A percentile compares a stretch with the other conserved stretches of the same genome.
Evolutionary conservation across 176 grass and related monocot genomes (phyloP).

Genomic region (Raddia distichophylla): DNA sequence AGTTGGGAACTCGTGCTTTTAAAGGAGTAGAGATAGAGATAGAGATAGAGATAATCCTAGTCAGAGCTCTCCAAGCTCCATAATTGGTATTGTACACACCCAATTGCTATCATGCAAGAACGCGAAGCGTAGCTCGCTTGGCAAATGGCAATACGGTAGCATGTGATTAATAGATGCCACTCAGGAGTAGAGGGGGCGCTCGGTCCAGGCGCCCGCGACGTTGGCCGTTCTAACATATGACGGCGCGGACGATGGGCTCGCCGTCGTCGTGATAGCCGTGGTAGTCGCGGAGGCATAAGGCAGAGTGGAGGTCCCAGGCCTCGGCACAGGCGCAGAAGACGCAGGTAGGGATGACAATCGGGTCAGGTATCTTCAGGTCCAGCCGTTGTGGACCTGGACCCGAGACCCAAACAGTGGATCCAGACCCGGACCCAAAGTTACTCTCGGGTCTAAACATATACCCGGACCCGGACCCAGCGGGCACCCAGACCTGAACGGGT

Average conservation of each 20-base stretch:
- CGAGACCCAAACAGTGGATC: too few relatives aligned
- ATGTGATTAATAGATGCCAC: too few relatives aligned
- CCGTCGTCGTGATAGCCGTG: conserved; percentile 95
- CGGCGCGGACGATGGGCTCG: conserved; percentile 87
- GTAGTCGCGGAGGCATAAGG: conserved; percentile 90
- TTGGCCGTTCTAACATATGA: conserved; percentile 93
- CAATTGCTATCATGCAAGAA: not conserved
- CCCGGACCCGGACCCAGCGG: too few relatives aligned
- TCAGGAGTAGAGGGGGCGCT: conserved; percentile 83
- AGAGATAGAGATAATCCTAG: too few relatives aligned
- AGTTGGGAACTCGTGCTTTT: too few relatives aligned
- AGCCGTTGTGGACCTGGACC: too few relatives aligned
- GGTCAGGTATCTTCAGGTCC: too few relatives aligned
- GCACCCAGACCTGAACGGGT: too few relatives aligned
- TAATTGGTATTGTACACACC: not conserved
- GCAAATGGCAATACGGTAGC: not conserved
- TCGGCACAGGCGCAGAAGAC: conserved; percentile 75
- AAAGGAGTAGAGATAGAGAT: too few relatives aligned
- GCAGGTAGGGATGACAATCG: too few relatives aligned
- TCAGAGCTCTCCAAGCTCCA: not conserved
- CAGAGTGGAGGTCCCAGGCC: conserved; percentile 87
- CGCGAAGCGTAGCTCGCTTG: not conserved
- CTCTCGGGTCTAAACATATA: too few relatives aligned
- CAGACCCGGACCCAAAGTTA: too few relatives aligned
- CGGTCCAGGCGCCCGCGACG: conserved; percentile 93